Percentiles rank a stretch among this genome's conserved stretches.
Conservation (phyloP, 805 yeast genomes). For the Blastobotrys chiropterorum region DNA sequence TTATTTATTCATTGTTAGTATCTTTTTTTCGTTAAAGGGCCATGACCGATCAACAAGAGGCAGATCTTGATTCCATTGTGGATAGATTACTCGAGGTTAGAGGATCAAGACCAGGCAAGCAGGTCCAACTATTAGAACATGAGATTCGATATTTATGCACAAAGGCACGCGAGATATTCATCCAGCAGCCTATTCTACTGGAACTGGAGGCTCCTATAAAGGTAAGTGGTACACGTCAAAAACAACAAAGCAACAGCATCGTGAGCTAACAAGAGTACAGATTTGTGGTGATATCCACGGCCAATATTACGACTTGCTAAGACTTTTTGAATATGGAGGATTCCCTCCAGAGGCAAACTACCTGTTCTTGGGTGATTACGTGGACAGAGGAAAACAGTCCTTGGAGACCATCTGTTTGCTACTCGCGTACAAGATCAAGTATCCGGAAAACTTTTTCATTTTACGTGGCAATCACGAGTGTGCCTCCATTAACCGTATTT, state of each 20-base stretch:
- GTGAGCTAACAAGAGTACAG: slow-evolving; percentile 9
- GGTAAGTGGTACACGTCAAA: slow-evolving; percentile 29
- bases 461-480: slow-evolving; percentile 98
- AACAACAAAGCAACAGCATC: neutral
- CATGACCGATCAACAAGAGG: slow-evolving; percentile 52
- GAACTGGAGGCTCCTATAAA: slow-evolving; percentile 97
- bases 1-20: neutral
- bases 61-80: slow-evolving; percentile 93
- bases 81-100: slow-evolving; percentile 95
- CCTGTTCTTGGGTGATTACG: slow-evolving; percentile 93
- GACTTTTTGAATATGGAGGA: slow-evolving; percentile 96
- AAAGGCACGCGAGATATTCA: slow-evolving; percentile 95
- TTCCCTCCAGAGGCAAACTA: slow-evolving; percentile 99
- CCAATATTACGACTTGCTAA: slow-evolving; percentile 90
- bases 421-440: slow-evolving; percentile 93
- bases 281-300: slow-evolving; percentile 97
- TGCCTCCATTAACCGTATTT: slow-evolving; percentile 95
- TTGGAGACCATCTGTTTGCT: slow-evolving; percentile 91
- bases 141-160: slow-evolving; percentile 95
- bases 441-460: slow-evolving; percentile 95
- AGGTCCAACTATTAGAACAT: slow-evolving; percentile 85
- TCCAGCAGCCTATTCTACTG: slow-evolving; percentile 91
- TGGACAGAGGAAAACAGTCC: slow-evolving; percentile 97
- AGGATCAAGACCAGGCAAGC: slow-evolving; percentile 97
- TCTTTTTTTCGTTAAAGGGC: neutral